Percentiles rank a stretch among this genome's conserved stretches.
These are phyloP conservation scores for Massarina eburnea DNA, from an alignment of 2,329 filamentous ascomycete species.

Conservation along the genomic window DNA sequence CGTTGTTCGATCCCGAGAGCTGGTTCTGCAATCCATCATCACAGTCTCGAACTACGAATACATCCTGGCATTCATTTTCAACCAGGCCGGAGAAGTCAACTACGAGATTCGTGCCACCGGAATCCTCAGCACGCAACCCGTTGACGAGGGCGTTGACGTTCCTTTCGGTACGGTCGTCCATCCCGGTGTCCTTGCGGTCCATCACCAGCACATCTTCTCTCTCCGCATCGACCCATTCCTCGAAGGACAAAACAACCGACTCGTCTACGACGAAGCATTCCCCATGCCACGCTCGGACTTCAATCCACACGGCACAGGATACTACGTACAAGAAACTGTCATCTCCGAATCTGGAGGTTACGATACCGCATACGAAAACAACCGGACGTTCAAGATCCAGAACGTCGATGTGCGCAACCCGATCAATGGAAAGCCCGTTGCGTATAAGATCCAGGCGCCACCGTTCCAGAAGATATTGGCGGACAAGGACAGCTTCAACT, in stretches of 20 bases:
- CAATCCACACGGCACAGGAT: conserved; percentile 59
- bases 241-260: conserved; percentile 49
- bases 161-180: conserved; percentile 70
- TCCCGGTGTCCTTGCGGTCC: conserved; percentile 67
- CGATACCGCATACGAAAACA: conserved; percentile 49
- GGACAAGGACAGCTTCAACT: conserved; percentile 56
- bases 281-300: conserved; percentile 59
- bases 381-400: conserved; percentile 54
- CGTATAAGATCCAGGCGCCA: conserved; percentile 54
- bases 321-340: conserved; percentile 51
- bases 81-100: conserved; percentile 67
- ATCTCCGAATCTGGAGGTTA: conserved; percentile 53
- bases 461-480: conserved; percentile 55
- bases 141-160: conserved; percentile 65
- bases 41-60: conserved; percentile 75
- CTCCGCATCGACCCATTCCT: conserved; percentile 53
- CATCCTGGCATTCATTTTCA: conserved; percentile 71
- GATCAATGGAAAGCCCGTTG: conserved; percentile 51
- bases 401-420: conserved; percentile 49
- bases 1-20: conserved; percentile 63
- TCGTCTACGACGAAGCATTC: conserved; percentile 57
- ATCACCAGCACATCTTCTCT: conserved; percentile 77
- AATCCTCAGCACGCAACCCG: conserved; percentile 67
- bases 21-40: conserved; percentile 70
- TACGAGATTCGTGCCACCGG: conserved; percentile 71